Evolutionary conservation across 164 flowering plant species (phyloP).

Genomic region (Hamamelis virginiana): DNA sequence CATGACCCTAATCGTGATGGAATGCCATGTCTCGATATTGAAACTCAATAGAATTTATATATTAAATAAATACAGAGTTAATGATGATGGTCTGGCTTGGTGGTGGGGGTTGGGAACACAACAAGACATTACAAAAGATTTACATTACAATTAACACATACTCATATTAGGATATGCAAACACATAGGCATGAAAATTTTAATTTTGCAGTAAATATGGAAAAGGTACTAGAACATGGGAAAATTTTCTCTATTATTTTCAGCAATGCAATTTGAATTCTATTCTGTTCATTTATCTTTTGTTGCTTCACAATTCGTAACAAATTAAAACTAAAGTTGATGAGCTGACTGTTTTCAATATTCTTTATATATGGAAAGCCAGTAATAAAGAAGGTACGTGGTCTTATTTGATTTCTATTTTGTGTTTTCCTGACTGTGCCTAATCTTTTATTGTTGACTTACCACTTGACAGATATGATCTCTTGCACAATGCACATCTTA

Average conservation of each 20-base stretch:
- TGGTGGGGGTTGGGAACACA: not conserved
- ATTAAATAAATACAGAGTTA: too few species aligned
- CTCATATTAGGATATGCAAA: constrained; percentile 1
- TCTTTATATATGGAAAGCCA: not conserved
- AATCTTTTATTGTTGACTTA: not conserved
- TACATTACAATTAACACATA: not conserved
- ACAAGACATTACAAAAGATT: not conserved
- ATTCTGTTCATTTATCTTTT: not conserved
- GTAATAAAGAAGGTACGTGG: not conserved
- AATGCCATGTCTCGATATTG: not conserved
- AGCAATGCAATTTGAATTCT: not conserved
- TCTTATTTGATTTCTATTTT: not conserved
- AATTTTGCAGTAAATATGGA: not conserved
- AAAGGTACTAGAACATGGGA: not conserved
- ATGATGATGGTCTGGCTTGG: not conserved
- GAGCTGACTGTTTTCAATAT: not conserved
- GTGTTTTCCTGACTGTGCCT: not conserved
- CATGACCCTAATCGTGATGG: not conserved
- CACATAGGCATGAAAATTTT: not conserved
- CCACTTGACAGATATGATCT: constrained; percentile 80
- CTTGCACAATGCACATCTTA: constrained; percentile 94
- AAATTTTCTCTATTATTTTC: not conserved
- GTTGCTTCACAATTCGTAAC: not conserved
- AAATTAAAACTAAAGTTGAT: not conserved
- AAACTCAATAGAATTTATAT: not conserved